Evolutionary conservation across 2,329 filamentous ascomycete species (phyloP).

Genomic region (Lecanosticta acicola): DNA sequence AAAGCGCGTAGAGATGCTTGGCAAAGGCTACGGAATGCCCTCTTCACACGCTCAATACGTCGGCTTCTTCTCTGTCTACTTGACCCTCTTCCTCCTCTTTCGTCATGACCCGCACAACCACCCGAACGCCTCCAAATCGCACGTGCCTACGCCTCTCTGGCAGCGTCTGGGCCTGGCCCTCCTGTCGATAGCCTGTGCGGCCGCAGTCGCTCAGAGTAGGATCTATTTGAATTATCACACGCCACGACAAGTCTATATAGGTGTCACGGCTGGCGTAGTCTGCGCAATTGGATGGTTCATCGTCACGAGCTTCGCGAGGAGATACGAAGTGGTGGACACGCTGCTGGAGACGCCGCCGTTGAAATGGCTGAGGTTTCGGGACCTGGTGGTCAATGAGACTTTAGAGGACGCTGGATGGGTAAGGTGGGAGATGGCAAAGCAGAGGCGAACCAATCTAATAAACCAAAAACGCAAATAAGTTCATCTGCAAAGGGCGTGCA

Average conservation of each 20-base stretch:
- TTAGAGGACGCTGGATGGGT: slow-evolving; percentile 89
- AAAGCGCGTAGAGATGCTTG: slow-evolving; percentile 55
- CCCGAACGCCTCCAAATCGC: slow-evolving; percentile 39
- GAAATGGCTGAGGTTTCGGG: slow-evolving; percentile 66
- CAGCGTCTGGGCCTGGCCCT: slow-evolving; percentile 55
- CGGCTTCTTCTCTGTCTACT: slow-evolving; percentile 79
- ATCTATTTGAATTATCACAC: slow-evolving; percentile 95
- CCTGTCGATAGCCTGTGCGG: slow-evolving; percentile 37
- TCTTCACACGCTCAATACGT: slow-evolving; percentile 93
- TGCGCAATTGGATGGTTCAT: slow-evolving; percentile 76
- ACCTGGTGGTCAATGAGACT: slow-evolving; percentile 83
- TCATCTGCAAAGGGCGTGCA: no score
- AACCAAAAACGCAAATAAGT: slow-evolving; percentile 17
- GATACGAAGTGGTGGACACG: slow-evolving; percentile 66
- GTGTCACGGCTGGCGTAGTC: slow-evolving; percentile 61
- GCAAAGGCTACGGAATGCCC: slow-evolving; percentile 97
- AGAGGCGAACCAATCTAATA: slow-evolving; percentile 23
- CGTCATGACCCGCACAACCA: slow-evolving; percentile 58
- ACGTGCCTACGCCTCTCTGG: slow-evolving; percentile 53
- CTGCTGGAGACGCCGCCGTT: slow-evolving; percentile 60
- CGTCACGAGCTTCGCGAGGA: slow-evolving; percentile 61
- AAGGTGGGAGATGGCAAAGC: slow-evolving; percentile 65
- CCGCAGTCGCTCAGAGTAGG: slow-evolving; percentile 66
- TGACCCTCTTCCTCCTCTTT: slow-evolving; percentile 77
- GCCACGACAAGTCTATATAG: slow-evolving; percentile 76